Base-by-base conservation (phyloP, 495 filamentous ascomycete genomes). In the Talaromyces proteolyticus region DNA sequence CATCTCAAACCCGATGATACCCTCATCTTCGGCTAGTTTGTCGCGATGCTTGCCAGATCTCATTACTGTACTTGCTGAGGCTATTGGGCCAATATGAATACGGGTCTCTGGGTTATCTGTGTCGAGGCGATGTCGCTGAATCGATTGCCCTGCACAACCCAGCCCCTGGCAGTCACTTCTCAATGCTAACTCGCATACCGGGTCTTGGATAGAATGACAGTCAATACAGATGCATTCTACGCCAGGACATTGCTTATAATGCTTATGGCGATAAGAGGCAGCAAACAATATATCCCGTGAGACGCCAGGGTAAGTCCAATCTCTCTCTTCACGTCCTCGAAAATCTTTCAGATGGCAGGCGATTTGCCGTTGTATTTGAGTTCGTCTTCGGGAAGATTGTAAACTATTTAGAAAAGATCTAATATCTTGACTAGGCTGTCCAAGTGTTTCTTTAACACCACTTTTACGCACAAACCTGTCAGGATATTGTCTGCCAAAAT, bases 1-100 rank as follows among this genome's bases (percentile, higher is more conserved):
- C 66, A 69, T 72, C 54, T 72, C 67, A 29, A 72, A 70, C 16
- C 51, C 65, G 38, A 72, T 64, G 5, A 72, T 24, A 21, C 49
- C 26, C 41, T 54, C 34, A 10, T 16, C 41, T 16, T 22, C 16
- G 18, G 50, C 49, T 10, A 61, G 24, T 18, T 44, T 11, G 49
- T 63, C 60, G 6, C 60, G 60, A 41, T 61, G 52, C 17, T 49
- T n/a, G 18, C 52, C 58, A 4, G 60, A 64, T 25, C 58, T 63
- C 58, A 62, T 57, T 17, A 64, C 61, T 10, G 48, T 47, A 47
- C 58, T 57, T 29, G 51, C 54, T 24, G 55, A 66, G 21, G 39
- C 61, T 36, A 60, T 26, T n/a, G 43, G 12, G 19, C 57, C 62
- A 44, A 60, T 39, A 39, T 59, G 57, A 12, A 61, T 46, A 4